Evolutionary conservation across 176 grass and related monocot species (phyloP).

Genomic region (Cocos nucifera): DNA sequence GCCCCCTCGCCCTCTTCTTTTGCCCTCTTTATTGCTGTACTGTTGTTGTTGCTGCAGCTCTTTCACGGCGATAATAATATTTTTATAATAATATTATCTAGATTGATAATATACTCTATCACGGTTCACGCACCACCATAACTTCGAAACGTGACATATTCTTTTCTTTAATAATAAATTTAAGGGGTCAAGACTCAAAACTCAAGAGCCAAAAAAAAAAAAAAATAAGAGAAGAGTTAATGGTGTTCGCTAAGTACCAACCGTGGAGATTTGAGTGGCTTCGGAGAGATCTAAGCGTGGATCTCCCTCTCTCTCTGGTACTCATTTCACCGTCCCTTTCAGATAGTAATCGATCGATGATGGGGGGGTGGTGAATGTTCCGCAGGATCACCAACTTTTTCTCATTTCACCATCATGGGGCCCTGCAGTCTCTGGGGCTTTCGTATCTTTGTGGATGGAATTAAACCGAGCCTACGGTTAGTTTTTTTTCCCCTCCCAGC

Average conservation of each 20-base stretch:
- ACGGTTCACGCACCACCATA: not conserved
- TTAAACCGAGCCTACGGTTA: too few relatives aligned
- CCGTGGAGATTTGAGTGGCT: too few relatives aligned
- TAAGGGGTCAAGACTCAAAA: too few relatives aligned
- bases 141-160: slow-evolving; percentile 10
- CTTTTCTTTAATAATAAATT: not conserved
- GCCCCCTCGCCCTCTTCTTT: not conserved
- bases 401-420: not conserved
- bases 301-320: not conserved
- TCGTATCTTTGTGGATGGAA: not conserved
- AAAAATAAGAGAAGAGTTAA: too few relatives aligned
- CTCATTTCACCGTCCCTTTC: not conserved
- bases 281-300: too few relatives aligned
- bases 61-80: not conserved
- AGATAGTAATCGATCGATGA: not conserved
- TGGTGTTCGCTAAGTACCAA: too few relatives aligned
- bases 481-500: too few relatives aligned
- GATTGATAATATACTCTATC: too few relatives aligned
- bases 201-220: too few relatives aligned
- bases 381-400: not conserved
- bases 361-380: not conserved
- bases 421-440: not conserved
- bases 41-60: slow-evolving; percentile 2
- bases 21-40: slow-evolving; percentile 17
- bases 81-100: too few relatives aligned